Percentiles rank a stretch among this genome's conserved stretches.
These are phyloP conservation scores for Excoecaria cochinchinensis DNA, from an alignment of 345 rosid species.

Conservation along the genomic window DNA sequence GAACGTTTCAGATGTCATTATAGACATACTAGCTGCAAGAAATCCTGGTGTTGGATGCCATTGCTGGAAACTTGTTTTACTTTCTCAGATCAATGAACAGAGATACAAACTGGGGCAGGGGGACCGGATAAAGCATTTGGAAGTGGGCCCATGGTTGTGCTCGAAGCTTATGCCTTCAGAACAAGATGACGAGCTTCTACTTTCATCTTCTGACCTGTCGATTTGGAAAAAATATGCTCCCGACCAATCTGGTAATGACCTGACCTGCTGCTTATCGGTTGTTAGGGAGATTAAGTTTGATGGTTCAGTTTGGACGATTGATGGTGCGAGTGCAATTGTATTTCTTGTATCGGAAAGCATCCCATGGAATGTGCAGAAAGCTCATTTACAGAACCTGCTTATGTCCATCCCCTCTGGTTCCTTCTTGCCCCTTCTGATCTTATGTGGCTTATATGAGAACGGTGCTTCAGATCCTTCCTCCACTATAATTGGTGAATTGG, in stretches of 20 bases:
- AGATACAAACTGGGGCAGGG: conserved; percentile 28
- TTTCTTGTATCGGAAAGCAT: conserved; percentile 60
- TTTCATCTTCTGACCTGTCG: conserved; percentile 62
- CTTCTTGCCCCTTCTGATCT: conserved; percentile 70
- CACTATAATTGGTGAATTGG: conserved; percentile 43
- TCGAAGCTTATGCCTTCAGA: conserved; percentile 70
- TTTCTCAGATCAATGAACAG: conserved; percentile 42
- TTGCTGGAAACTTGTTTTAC: conserved; percentile 78
- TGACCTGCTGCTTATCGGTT: conserved; percentile 67
- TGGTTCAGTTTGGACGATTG: conserved; percentile 34
- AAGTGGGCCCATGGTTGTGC: conserved; percentile 61
- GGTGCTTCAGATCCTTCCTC: conserved; percentile 44
- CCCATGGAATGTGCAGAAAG: conserved; percentile 66
- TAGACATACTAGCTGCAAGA: conserved; percentile 44
- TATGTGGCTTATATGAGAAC: conserved; percentile 45
- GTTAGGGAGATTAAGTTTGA: conserved; percentile 48
- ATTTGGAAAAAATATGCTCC: conserved; percentile 79
- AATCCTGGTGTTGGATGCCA: conserved; percentile 65
- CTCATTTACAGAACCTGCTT: conserved; percentile 55
- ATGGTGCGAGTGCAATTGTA: conserved; percentile 78
- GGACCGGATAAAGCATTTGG: conserved; percentile 30
- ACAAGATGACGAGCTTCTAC: conserved; percentile 42
- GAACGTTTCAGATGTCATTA: conserved; percentile 74
- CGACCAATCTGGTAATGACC: conserved; percentile 38
- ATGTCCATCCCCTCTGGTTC: conserved; percentile 62